These are phyloP conservation scores for Golubevia sp. DNA, from an alignment of 1,284 basidiomycete genomes.

Conservation along the genomic window DNA sequence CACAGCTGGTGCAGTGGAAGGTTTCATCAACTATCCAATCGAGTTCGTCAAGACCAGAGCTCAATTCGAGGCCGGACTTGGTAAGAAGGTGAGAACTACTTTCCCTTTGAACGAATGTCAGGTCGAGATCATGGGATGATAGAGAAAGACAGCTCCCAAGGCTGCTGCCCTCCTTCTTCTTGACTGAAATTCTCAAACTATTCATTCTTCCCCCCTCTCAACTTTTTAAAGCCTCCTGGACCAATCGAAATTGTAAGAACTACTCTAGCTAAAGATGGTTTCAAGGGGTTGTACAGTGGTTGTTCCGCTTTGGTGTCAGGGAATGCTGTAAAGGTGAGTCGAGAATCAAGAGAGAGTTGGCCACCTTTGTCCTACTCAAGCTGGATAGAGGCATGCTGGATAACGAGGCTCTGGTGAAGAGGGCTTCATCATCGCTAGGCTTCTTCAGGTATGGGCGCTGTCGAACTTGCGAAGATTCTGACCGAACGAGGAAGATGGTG, in stretches of 20 bases:
- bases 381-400: too few relatives aligned
- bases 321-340: conserved; percentile 41
- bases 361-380: too few relatives aligned
- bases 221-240: conserved; percentile 45
- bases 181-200: not conserved
- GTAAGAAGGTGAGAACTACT: conserved; percentile 21
- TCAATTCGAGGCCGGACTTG: conserved; percentile 63
- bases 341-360: too few relatives aligned
- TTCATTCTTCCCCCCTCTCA: not conserved
- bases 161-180: too few relatives aligned
- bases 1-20: conserved; percentile 92
- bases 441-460: too few relatives aligned
- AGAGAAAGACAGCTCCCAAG: too few relatives aligned
- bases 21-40: conserved; percentile 77
- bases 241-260: conserved; percentile 57
- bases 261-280: conserved; percentile 57
- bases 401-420: too few relatives aligned
- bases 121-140: too few relatives aligned
- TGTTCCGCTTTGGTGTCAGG: conserved; percentile 51
- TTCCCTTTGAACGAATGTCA: too few relatives aligned
- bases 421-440: too few relatives aligned
- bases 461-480: too few relatives aligned
- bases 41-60: conserved; percentile 80
- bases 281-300: conserved; percentile 60
- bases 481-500: too few relatives aligned